Percentiles rank a stretch among this genome's conserved stretches.
These are phyloP conservation scores for Didymosphaeria variabile DNA, from an alignment of 2,329 filamentous ascomycete species.

Conservation along the genomic window DNA sequence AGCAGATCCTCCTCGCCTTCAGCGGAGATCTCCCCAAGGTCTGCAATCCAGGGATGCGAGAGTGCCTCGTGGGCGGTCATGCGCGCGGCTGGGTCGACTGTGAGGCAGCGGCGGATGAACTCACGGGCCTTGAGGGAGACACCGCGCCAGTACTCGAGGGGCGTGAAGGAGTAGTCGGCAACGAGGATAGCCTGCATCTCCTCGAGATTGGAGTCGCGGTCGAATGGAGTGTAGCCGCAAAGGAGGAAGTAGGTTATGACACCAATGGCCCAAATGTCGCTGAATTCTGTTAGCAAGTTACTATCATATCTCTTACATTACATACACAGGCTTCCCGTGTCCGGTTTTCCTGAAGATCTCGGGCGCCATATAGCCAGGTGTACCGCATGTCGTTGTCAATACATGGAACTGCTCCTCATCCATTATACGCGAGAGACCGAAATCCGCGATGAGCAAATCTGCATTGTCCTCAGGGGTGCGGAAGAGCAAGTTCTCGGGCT, in stretches of 20 bases:
- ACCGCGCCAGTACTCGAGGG: constrained; percentile 94
- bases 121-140: constrained; percentile 85
- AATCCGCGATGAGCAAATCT: constrained; percentile 95
- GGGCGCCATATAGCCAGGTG: constrained; percentile 98
- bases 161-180: constrained; percentile 95
- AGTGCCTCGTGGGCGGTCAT: constrained; percentile 88
- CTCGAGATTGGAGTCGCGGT: constrained; percentile 95
- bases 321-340: constrained; percentile 91
- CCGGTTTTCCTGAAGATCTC: constrained; percentile 99
- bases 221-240: constrained; percentile 97
- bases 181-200: constrained; percentile 99
- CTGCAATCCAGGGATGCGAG: constrained; percentile 71
- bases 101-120: constrained; percentile 91
- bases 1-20: constrained; percentile 63
- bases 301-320: not conserved
- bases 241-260: constrained; percentile 99
- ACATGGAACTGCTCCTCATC: constrained; percentile 99
- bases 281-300: constrained; percentile 41
- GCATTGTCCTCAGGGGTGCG: constrained; percentile 97
- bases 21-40: constrained; percentile 58
- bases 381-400: constrained; percentile 95
- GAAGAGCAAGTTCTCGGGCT: constrained; percentile 97
- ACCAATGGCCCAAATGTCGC: constrained; percentile 95
- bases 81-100: constrained; percentile 83
- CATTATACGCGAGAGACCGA: constrained; percentile 96